These are phyloP conservation scores for Orbilia javanica DNA, from an alignment of 2,329 filamentous ascomycete species.

Conservation along the genomic window DNA sequence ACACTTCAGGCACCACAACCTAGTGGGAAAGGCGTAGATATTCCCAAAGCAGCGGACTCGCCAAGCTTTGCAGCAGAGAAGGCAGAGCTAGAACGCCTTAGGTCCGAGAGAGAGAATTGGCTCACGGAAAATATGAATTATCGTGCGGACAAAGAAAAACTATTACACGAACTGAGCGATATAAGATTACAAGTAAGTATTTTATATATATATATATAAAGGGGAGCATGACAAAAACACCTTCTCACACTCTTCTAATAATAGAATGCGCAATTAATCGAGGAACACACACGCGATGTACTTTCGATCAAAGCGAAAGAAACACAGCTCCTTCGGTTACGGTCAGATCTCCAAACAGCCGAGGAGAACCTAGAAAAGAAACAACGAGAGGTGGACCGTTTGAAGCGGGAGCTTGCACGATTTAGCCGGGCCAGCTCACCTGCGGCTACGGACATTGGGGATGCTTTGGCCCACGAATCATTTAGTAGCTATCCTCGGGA, in stretches of 20 bases:
- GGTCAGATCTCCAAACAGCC: constrained; percentile 88
- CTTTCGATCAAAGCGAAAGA: constrained; percentile 98
- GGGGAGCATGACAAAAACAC: not conserved
- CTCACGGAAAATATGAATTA: constrained; percentile 81
- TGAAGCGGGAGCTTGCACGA: constrained; percentile 84
- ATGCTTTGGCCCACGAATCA: constrained; percentile 34
- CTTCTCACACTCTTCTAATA: constrained; percentile 67
- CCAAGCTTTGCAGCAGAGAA: constrained; percentile 83
- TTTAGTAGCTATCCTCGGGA: constrained; percentile 46
- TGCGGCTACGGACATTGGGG: constrained; percentile 69
- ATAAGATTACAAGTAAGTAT: constrained; percentile 72
- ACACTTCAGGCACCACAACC: constrained; percentile 74
- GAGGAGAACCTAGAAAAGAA: constrained; percentile 88
- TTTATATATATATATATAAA: not conserved
- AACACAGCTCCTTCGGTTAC: constrained; percentile 91
- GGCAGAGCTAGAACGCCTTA: constrained; percentile 91
- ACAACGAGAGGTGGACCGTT: constrained; percentile 86
- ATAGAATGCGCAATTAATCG: constrained; percentile 94
- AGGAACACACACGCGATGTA: constrained; percentile 95
- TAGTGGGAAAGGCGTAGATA: constrained; percentile 66
- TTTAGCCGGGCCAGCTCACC: constrained; percentile 70
- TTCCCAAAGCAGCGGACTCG: constrained; percentile 70
- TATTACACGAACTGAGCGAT: constrained; percentile 89
- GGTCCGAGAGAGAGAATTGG: constrained; percentile 83
- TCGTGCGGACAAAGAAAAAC: constrained; percentile 82